A percentile compares a stretch with the other conserved stretches of the same genome.
phyloP scores from a whole-genome alignment of 495 filamentous ascomycete species.

The Penicillium paradoxum region DNA sequence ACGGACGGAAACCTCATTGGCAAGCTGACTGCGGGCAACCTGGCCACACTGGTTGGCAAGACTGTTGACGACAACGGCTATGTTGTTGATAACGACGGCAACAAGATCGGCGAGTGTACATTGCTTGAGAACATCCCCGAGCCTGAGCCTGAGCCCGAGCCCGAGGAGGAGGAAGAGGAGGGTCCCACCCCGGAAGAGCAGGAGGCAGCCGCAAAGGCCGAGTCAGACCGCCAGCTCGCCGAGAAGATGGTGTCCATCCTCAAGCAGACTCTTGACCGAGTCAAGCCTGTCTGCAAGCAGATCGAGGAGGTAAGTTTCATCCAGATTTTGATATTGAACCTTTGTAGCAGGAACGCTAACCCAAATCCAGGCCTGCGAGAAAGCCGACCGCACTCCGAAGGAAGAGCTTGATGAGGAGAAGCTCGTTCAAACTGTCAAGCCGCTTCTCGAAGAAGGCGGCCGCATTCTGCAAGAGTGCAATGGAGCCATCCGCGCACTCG shows the following conservation, averaged over 20 bases:
- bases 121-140: constrained; percentile 70
- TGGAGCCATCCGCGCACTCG: constrained; percentile 82
- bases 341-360: constrained; percentile 17
- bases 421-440: constrained; percentile 78
- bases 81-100: constrained; percentile 77
- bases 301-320: constrained; percentile 64
- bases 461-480: constrained; percentile 83
- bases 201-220: constrained; percentile 53
- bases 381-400: constrained; percentile 75
- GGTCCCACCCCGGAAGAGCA: constrained; percentile 42
- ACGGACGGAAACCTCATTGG: constrained; percentile 77
- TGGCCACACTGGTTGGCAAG: constrained; percentile 66
- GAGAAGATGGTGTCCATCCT: constrained; percentile 71
- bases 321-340: background rate
- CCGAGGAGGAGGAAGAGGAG: constrained; percentile 29
- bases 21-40: constrained; percentile 68
- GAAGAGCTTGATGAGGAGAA: constrained; percentile 90
- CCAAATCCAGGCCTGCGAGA: constrained; percentile 59
- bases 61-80: constrained; percentile 83
- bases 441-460: constrained; percentile 78
- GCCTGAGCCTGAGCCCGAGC: constrained; percentile 25
- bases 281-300: constrained; percentile 81
- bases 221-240: constrained; percentile 70
- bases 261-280: constrained; percentile 71
- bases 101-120: constrained; percentile 73